These are phyloP conservation scores for Aphanomyces euteiches DNA, from an alignment of 352 stramenopile species.

Conservation along the genomic window DNA sequence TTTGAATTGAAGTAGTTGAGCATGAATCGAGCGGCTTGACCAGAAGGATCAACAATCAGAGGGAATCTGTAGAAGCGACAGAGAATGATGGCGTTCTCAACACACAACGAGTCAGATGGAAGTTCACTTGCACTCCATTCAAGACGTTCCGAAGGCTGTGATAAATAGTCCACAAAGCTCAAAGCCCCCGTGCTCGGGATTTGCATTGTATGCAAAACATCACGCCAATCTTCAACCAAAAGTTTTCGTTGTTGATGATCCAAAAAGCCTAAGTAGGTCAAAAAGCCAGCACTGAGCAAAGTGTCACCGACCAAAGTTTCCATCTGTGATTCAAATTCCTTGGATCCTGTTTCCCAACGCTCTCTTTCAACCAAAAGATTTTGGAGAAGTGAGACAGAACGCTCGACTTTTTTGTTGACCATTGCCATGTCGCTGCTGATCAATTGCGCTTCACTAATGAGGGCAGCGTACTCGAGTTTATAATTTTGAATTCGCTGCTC, in stretches of 20 bases:
- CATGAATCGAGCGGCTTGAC: slow-evolving; percentile 97
- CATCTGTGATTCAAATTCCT: slow-evolving; percentile 96
- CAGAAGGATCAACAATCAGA: slow-evolving; percentile 98
- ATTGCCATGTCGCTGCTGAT: slow-evolving; percentile 98
- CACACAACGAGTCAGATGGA: slow-evolving; percentile 95
- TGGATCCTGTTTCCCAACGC: slow-evolving; percentile 96
- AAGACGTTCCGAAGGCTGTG: slow-evolving; percentile 90
- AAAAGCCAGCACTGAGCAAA: slow-evolving; percentile 93
- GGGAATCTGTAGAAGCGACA: slow-evolving; percentile 96
- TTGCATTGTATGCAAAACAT: slow-evolving; percentile 91
- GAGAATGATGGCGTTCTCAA: slow-evolving; percentile 99
- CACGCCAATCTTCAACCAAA: slow-evolving; percentile 94
- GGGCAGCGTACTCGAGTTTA: slow-evolving; percentile 97
- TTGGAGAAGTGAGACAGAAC: slow-evolving; percentile 96
- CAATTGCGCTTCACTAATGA: slow-evolving; percentile 97
- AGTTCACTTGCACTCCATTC: slow-evolving; percentile 95
- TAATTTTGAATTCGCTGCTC: slow-evolving; percentile 97
- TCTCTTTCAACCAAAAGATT: slow-evolving; percentile 97
- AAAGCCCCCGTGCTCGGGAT: slow-evolving; percentile 80
- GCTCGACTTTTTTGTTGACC: slow-evolving; percentile 96
- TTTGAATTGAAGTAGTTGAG: slow-evolving; percentile 96
- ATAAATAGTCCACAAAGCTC: slow-evolving; percentile 96
- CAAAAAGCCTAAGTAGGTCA: slow-evolving; percentile 99
- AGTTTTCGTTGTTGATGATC: slow-evolving; percentile 95
- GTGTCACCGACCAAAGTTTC: slow-evolving; percentile 96